Base-by-base conservation (phyloP, 1,284 basidiomycete genomes). In the Apiotrichum veenhuisii region DNA sequence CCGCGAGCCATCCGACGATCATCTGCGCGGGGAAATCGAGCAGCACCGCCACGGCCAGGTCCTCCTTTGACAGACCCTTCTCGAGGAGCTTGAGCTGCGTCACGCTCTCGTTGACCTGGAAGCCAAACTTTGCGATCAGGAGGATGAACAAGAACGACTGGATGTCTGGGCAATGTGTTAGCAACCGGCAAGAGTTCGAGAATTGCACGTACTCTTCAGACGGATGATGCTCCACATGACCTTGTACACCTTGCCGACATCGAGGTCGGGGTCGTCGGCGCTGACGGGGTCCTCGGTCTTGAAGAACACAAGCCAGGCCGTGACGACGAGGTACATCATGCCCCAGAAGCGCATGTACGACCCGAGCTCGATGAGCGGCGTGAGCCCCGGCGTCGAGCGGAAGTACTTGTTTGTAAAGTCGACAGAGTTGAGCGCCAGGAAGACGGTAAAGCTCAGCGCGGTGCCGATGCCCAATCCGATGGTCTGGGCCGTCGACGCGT, bases 11-110 rank as follows among this genome's bases (percentile, higher is more conserved):
- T 14, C 95, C 95, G 37, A 92, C 93, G 56, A 91, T 74, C 57
- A 99, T 91, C 79, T 98, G 95, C 78, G 96, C 96, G 1, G 96
- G 96, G 66, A 98, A 98, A 76, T 98, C 96, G 67, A 98, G 89
- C 50, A 98, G 84, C 33, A 96, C 94, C 2, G 92, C 89, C 25
- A 96, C 82, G 5, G 96, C 94, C 37, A 98, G 82, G 68, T 99
- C 96, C 78, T 98, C 96, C 50, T 93, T 89, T 54, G 86, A 88
- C 45, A 99, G 83, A 2, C 95, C 95, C 72, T 97, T 98, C 75
- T 99, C 95, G 46, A 99, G 88, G 76, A 98, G 84, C 75, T 99
- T 99, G 52, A 98, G 83, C 17, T 85, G 87, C 1, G 91, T 95
- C 15, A 88, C 90, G 2, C 91, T 89, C 59, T 98, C 95, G 76